phyloP scores from a whole-genome alignment of 176 grass and related monocot genomes.

The Secale cereale region DNA sequence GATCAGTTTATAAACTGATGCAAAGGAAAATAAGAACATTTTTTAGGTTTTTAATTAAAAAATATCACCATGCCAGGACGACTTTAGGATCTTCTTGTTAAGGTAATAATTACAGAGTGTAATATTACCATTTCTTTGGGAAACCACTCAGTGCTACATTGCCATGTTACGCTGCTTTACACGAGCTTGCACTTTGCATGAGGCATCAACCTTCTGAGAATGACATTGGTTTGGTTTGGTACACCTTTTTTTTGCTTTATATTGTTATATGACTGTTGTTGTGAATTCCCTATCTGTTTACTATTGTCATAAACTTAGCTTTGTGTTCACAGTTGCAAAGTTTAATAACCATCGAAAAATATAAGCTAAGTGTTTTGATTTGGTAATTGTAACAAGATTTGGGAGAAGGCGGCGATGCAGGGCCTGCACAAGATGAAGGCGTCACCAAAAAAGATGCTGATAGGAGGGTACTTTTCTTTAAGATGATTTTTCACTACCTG shows the following conservation, averaged over 20 bases:
- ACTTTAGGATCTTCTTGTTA: neutral
- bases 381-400: conserved; percentile 23
- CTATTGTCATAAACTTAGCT: neutral
- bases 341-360: conserved; percentile 10
- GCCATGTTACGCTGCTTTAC: conserved; percentile 10
- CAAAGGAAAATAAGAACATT: neutral
- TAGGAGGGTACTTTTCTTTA: conserved; percentile 52
- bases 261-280: neutral
- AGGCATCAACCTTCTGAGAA: neutral
- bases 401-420: conserved; percentile 29
- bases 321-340: neutral
- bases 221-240: neutral
- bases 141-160: conserved; percentile 1
- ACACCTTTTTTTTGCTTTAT: neutral
- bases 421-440: conserved; percentile 40
- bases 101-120: neutral
- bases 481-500: conserved; percentile 15
- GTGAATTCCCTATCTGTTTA: neutral
- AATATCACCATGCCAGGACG: neutral
- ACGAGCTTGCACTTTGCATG: neutral
- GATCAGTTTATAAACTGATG: neutral
- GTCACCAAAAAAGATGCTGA: conserved; percentile 70
- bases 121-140: neutral
- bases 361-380: conserved; percentile 1
- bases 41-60: neutral